Evolutionary conservation across 192 early-diverging fungal species (phyloP), one percentile per base, ranked within the genome.

Genomic region (Coemansia sp.): DNA sequence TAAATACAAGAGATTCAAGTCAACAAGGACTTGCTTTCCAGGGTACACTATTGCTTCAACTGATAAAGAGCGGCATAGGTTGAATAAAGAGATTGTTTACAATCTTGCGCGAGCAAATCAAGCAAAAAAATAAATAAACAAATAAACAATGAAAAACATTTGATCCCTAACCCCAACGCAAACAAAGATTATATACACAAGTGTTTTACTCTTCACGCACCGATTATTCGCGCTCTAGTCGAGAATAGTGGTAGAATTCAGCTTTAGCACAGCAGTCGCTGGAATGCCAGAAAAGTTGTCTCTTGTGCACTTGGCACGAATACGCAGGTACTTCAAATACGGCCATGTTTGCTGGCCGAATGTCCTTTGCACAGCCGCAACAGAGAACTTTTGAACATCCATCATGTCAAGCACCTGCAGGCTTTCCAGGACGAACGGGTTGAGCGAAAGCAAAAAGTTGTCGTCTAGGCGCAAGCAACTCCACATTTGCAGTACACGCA

Each of bases 381-480:
- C 59, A 7, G 75, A 74, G 56, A 82, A 82, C 75, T 66, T 74
- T 74, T 74, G 75, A 37, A 82, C 80, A 56, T 82, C 75, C 75
- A 77, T 74, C 71, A 82, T 71, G 59, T 82, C 80, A 23, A 82
- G 68, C 13, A 82, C 80, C 49, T 82, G 75, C 58, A 82, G 60
- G 18, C 66, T 46, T 8, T 60, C 57, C 51, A 82, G 66, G 26
- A 71, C 33, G 13, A 43, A 13, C 12, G 80, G 67, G 39, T 77
- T 49, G 9, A 82, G 71, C 30, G 80, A 75, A 8, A 71, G 66
- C 58, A 82, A 28, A 42, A 82, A 82, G 34, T 52, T 74, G 37
- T 82, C 75, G 46, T 77, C 80, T 33, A 82, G 63, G 5, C 74
- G 71, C 0, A 77, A 62, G 35, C 80, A 82, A 63, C 74, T 77